Evolutionary conservation across 2,329 filamentous ascomycete genomes (phyloP), one percentile per base, ranked within the genome.

Genomic region (Monilinia fructigena): DNA sequence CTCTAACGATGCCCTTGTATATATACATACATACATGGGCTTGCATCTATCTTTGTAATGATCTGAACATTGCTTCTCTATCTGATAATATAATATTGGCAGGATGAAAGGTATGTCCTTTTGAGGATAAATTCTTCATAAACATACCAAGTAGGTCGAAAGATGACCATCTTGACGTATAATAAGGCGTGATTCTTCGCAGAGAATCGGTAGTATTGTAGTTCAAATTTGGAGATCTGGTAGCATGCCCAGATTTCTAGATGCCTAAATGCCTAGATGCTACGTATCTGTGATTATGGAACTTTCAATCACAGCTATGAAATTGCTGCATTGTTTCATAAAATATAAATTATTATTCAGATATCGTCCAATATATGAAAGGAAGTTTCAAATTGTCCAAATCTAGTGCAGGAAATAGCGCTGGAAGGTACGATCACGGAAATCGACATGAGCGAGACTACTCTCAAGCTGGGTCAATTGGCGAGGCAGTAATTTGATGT

Each of bases 401-500:
- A 7, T 4, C 50, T 26, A 50, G 10, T 14, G 38, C 14, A 12
- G 28, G 16, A 14, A 38, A 26, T 20, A 6, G 4, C n/a, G n/a
- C 23, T 50, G 54, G 11, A 12, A 26, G 38, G 16, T 40, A 5
- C 20, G 5, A 55, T 12, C 2, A 55, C 16, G 52, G 28, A n/a
- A 16, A 26, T 38, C 0, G 20, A 40, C 11, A 2, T 3, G n/a
- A 16, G n/a, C 45, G n/a, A 23, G 28, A 10, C n/a, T 59, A 11
- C 7, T 14, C 14, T 64, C 40, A 58, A 8, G 20, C 35, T 18
- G 38, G 52, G 45, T 35, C 23, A 28, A 23, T 52, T 12, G 63
- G 54, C 26, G 54, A 59, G 26, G 63, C n/a, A 28, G 63, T 65
- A 12, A 65, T 65, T 38, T 59, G 63, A 28, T 65, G 53, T 56